phyloP scores from a whole-genome alignment of 208 protist species.

The Strigomonas culicis region DNA sequence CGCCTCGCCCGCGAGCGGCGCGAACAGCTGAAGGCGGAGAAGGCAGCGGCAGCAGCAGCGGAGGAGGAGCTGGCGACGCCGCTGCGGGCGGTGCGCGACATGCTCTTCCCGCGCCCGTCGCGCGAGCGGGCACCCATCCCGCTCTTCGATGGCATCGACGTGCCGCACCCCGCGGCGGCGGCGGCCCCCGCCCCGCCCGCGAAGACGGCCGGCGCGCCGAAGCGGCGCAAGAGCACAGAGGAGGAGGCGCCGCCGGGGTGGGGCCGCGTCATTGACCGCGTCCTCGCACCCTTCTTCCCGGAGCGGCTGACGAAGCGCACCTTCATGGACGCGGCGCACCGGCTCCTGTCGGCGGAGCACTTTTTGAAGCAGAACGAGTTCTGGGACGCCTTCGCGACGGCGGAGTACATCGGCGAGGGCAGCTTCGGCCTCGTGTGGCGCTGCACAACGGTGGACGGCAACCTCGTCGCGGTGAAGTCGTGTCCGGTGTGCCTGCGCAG shows the following conservation, averaged over 20 bases:
- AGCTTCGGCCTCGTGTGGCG: constrained; percentile 87
- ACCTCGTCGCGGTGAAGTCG: constrained; percentile 82
- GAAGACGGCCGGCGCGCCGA: too few relatives aligned
- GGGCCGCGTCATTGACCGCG: constrained; percentile 29
- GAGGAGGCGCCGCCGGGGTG: constrained; percentile 9
- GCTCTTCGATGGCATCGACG: neutral
- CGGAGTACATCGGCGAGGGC: constrained; percentile 79
- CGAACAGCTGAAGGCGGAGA: neutral
- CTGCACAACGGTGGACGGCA: constrained; percentile 63
- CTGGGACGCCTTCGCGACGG: constrained; percentile 63
- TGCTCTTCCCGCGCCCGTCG: constrained; percentile 13
- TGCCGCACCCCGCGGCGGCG: neutral
- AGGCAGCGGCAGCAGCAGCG: neutral
- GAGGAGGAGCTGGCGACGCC: neutral
- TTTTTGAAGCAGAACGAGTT: constrained; percentile 54
- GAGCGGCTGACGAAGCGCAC: constrained; percentile 38
- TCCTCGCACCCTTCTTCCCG: constrained; percentile 47
- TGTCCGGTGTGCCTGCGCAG: constrained; percentile 64
- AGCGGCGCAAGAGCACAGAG: neutral
- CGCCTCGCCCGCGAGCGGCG: neutral
- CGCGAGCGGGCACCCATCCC: neutral
- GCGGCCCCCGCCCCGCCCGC: neutral
- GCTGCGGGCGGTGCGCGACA: constrained; percentile 12
- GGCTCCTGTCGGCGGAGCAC: constrained; percentile 59
- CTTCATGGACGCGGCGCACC: constrained; percentile 43